Percentiles rank a stretch among this genome's conserved stretches.
Conservation (phyloP, 2,329 filamentous ascomycete genomes). For the Cladophialophora bantiana region DNA sequence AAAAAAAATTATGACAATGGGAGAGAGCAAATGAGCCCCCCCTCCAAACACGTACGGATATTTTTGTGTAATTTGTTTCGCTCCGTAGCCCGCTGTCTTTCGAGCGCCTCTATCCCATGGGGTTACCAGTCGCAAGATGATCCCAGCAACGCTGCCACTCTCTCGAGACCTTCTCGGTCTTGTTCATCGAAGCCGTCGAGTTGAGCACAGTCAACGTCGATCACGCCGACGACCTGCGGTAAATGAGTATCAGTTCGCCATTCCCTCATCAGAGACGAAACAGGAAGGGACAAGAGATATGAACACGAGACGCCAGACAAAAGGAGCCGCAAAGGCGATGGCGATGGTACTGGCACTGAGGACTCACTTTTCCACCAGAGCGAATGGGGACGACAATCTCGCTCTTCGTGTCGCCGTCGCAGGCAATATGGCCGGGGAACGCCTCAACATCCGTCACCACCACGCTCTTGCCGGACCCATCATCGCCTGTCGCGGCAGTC, state of each 20-base stretch:
- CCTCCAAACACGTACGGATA: not conserved
- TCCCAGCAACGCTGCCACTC: conserved; percentile 50
- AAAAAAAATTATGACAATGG: not conserved
- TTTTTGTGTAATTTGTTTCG: not conserved
- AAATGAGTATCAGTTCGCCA: not conserved
- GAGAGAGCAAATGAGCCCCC: not conserved
- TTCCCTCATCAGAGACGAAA: not conserved
- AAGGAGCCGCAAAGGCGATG: too few species aligned
- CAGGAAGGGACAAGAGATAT: not conserved
- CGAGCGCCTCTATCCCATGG: not conserved
- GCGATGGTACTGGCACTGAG: too few species aligned
- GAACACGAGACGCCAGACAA: too few species aligned
- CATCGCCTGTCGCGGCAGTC: conserved; percentile 47
- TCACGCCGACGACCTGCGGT: conserved; percentile 55
- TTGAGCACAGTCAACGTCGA: conserved; percentile 57
- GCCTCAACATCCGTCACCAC: conserved; percentile 53
- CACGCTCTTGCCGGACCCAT: conserved; percentile 38
- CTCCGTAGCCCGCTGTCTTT: not conserved
- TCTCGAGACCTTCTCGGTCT: conserved; percentile 53
- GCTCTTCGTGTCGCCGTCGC: conserved; percentile 56
- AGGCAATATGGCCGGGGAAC: conserved; percentile 59
- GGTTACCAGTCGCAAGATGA: conserved; percentile 51
- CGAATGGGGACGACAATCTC: conserved; percentile 59
- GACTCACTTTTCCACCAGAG: conserved; percentile 49
- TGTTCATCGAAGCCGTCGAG: conserved; percentile 53